Percentiles rank a stretch among this genome's conserved stretches.
Evolutionary conservation across 2,329 filamentous ascomycete genomes (phyloP).

Genomic region (Aureobasidium sp.): DNA sequence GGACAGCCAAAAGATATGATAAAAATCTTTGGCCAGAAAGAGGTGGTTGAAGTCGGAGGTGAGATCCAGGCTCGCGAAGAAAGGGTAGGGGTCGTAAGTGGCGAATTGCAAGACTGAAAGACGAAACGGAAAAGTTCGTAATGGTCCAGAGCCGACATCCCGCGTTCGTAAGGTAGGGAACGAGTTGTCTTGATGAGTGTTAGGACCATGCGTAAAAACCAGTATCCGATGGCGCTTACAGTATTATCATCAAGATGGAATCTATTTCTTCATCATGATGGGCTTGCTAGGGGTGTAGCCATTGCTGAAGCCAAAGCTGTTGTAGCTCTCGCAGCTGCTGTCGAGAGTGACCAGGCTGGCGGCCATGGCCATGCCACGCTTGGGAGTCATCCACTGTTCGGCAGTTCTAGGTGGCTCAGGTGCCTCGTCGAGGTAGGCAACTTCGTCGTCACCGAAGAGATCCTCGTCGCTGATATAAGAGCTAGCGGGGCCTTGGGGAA

Average conservation of each 20-base stretch:
- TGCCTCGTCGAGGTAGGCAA: slow-evolving; percentile 27
- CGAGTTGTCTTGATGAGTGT: not conserved
- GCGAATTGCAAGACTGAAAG: not conserved
- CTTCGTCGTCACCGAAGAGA: slow-evolving; percentile 27
- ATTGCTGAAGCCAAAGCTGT: slow-evolving; percentile 13
- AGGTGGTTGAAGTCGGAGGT: slow-evolving; percentile 11
- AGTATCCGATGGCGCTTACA: not conserved
- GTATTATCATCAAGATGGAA: not conserved
- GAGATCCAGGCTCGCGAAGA: not conserved
- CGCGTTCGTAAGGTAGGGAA: not conserved
- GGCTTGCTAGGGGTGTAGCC: slow-evolving; percentile 11
- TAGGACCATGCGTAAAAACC: not conserved
- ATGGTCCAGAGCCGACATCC: not conserved
- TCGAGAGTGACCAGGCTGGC: slow-evolving; percentile 16
- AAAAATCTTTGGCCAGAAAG: slow-evolving; percentile 12
- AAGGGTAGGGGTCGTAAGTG: slow-evolving; percentile 11
- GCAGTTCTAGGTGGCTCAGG: slow-evolving; percentile 30
- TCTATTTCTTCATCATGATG: slow-evolving; percentile 14
- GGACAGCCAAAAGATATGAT: slow-evolving; percentile 9
- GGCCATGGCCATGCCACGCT: slow-evolving; percentile 20
- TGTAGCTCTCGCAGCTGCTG: slow-evolving; percentile 16
- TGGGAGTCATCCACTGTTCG: slow-evolving; percentile 25
- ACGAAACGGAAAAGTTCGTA: not conserved
- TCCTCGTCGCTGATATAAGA: slow-evolving; percentile 34
- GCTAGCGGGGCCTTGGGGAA: slow-evolving; percentile 21